These are phyloP conservation scores for Alternaria metachromatica DNA, from an alignment of 2,329 filamentous ascomycete genomes.

Conservation along the genomic window DNA sequence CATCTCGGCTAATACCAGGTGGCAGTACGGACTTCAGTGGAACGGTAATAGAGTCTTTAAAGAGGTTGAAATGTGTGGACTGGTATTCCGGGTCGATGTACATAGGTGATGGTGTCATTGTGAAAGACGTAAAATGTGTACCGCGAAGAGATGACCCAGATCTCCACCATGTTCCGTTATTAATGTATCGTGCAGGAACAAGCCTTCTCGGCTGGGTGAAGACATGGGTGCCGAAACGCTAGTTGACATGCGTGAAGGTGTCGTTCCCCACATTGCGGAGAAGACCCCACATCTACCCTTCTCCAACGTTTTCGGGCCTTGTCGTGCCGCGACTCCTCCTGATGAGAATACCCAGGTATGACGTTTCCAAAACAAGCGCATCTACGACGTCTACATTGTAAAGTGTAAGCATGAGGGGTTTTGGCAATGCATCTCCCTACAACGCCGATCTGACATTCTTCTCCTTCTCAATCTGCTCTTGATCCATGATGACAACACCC, in stretches of 20 bases:
- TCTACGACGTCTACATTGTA: neutral
- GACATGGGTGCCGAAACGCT: neutral
- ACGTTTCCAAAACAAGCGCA: neutral
- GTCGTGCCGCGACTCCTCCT: neutral
- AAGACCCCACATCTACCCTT: slow-evolving; percentile 20
- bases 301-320: slow-evolving; percentile 3
- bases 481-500: neutral
- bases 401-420: too few relatives aligned
- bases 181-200: slow-evolving; percentile 5
- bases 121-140: neutral
- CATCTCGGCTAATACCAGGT: slow-evolving; percentile 47
- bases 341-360: neutral
- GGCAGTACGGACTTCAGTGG: slow-evolving; percentile 51
- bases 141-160: neutral
- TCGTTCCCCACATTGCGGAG: slow-evolving; percentile 25
- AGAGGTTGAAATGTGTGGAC: slow-evolving; percentile 51
- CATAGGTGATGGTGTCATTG: slow-evolving; percentile 19
- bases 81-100: slow-evolving; percentile 54
- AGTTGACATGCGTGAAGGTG: neutral
- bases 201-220: neutral
- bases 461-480: neutral
- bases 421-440: neutral
- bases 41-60: slow-evolving; percentile 49
- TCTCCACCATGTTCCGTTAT: neutral
- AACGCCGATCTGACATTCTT: neutral